phyloP scores from a whole-genome alignment of 345 rosid genomes.

The Aquilaria malaccensis region DNA sequence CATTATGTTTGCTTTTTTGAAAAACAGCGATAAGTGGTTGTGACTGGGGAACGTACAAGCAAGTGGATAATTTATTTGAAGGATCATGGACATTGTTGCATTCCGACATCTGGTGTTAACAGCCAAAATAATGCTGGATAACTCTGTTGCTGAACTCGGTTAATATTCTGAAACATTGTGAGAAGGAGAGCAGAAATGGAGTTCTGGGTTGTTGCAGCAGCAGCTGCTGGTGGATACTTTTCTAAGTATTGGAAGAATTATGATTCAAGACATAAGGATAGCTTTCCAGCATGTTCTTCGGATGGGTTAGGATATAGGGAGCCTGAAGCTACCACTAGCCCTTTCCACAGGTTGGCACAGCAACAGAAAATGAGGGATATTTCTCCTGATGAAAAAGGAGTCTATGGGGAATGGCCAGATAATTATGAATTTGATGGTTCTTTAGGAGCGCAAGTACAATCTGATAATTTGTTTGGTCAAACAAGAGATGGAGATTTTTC shows the following conservation, averaged over 20 bases:
- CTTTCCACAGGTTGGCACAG: slow-evolving; percentile 11
- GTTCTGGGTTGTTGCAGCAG: slow-evolving; percentile 62
- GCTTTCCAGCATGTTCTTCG: slow-evolving; percentile 23
- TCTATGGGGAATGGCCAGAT: slow-evolving; percentile 18
- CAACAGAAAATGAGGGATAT: slow-evolving; percentile 26
- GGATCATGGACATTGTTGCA: slow-evolving; percentile 16
- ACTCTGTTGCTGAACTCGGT: slow-evolving; percentile 21
- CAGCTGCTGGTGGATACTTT: slow-evolving; percentile 74
- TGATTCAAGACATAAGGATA: slow-evolving; percentile 23
- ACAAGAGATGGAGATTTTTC: slow-evolving; percentile 20
- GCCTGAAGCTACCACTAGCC: slow-evolving; percentile 21
- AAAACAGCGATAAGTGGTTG: slow-evolving; percentile 1
- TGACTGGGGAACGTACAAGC: not conserved
- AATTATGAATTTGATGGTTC: slow-evolving; percentile 13
- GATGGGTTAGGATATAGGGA: slow-evolving; percentile 23
- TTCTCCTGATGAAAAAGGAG: slow-evolving; percentile 13
- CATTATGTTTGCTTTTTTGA: not conserved
- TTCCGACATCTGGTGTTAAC: slow-evolving; percentile 15
- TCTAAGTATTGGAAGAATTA: slow-evolving; percentile 44
- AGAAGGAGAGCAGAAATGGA: slow-evolving; percentile 43
- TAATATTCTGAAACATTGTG: slow-evolving; percentile 6
- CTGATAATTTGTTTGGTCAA: slow-evolving; percentile 18
- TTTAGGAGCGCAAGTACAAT: slow-evolving; percentile 31
- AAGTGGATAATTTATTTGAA: not conserved
- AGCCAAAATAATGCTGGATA: slow-evolving; percentile 10